Conservation (phyloP, 345 rosid genomes). For the Melaleuca quinquenervia region DNA sequence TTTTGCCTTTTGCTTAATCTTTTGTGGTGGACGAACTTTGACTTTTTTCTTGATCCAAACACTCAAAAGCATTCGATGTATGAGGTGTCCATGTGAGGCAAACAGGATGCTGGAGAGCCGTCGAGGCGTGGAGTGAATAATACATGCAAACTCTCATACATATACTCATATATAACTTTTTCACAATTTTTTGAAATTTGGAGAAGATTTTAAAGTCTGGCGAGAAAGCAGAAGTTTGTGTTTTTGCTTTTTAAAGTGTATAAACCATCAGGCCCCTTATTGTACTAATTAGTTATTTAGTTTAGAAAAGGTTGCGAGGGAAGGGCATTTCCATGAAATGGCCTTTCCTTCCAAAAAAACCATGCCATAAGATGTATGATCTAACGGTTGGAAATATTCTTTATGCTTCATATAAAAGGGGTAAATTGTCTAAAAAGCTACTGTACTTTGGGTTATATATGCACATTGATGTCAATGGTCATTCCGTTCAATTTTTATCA, state of each 20-base stretch:
- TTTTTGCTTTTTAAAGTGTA: not conserved
- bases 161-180: not conserved
- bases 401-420: not conserved
- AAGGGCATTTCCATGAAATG: not conserved
- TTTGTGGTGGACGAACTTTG: not conserved
- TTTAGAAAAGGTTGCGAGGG: not conserved
- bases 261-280: not conserved
- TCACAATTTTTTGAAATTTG: not conserved
- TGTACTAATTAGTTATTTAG: not conserved
- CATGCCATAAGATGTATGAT: not conserved
- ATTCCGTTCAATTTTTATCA: not conserved
- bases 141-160: not conserved
- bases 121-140: not conserved
- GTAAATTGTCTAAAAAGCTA: not conserved
- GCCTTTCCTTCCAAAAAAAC: not conserved
- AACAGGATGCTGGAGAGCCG: not conserved
- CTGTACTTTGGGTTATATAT: not conserved
- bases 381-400: not conserved
- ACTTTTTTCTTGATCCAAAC: not conserved
- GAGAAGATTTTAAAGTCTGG: not conserved
- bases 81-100: not conserved
- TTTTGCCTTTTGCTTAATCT: not conserved
- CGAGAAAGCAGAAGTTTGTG: not conserved
- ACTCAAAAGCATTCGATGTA: not conserved
- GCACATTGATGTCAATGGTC: not conserved